Percentiles rank a stretch among this genome's conserved stretches.
phyloP scores from a whole-genome alignment of 1,139 yeast genomes.

The Yamadazyma spencermartinsiae region DNA sequence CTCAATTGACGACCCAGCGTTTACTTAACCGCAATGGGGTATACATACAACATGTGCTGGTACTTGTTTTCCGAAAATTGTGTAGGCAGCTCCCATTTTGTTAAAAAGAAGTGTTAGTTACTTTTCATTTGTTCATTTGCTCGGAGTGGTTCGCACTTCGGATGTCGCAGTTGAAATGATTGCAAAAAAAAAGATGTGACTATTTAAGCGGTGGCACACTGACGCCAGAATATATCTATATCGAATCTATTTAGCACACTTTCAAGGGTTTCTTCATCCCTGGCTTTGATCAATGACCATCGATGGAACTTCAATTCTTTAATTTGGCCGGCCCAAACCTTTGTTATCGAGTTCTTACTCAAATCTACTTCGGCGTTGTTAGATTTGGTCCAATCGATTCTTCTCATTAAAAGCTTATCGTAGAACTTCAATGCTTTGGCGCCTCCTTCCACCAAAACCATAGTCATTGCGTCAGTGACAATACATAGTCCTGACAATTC shows the following conservation, averaged over 20 bases:
- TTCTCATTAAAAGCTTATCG: slow-evolving; percentile 55
- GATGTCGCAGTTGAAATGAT: not conserved
- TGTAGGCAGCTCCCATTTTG: slow-evolving; percentile 77
- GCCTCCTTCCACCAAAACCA: slow-evolving; percentile 77
- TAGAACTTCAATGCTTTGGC: slow-evolving; percentile 59
- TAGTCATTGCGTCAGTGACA: slow-evolving; percentile 44
- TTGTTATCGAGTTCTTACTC: slow-evolving; percentile 47
- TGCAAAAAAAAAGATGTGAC: not conserved
- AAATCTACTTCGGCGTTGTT: slow-evolving; percentile 34
- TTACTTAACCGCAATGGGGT: too few relatives aligned
- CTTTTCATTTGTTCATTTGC: slow-evolving; percentile 1
- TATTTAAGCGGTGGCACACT: slow-evolving; percentile 13
- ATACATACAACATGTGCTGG: slow-evolving; percentile 66
- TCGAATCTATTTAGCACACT: slow-evolving; percentile 51
- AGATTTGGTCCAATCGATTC: slow-evolving; percentile 72
- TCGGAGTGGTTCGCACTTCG: not conserved
- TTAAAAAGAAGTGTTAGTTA: slow-evolving; percentile 1
- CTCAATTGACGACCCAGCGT: slow-evolving; percentile 2
- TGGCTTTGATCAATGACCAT: slow-evolving; percentile 59
- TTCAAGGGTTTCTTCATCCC: slow-evolving; percentile 55
- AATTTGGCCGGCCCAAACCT: slow-evolving; percentile 80
- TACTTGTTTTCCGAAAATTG: slow-evolving; percentile 72
- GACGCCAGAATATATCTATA: slow-evolving; percentile 63
- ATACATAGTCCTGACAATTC: slow-evolving; percentile 61
- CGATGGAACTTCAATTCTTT: slow-evolving; percentile 52